A percentile compares a stretch with the other conserved stretches of the same genome.
Conservation (phyloP, 2,329 filamentous ascomycete species). For the Colletotrichum ledebouriae region DNA sequence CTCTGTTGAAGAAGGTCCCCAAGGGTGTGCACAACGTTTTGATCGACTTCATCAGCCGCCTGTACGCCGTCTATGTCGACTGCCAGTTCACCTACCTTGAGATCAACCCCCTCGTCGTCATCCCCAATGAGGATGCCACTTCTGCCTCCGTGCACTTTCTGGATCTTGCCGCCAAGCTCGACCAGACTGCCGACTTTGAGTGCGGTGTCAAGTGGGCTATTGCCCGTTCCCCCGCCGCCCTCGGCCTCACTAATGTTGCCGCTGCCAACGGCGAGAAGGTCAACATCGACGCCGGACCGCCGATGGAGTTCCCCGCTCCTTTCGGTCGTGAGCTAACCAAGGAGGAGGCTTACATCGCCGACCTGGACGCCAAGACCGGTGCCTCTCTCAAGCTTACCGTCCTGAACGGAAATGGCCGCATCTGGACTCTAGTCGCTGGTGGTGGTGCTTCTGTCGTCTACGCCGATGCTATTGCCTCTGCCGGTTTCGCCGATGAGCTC, state of each 20-base stretch:
- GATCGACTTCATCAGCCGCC: conserved; percentile 97
- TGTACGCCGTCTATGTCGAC: conserved; percentile 99
- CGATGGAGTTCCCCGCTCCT: conserved; percentile 98
- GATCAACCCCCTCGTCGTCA: conserved; percentile 99
- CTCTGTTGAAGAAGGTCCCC: conserved; percentile 92
- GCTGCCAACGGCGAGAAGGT: conserved; percentile 78
- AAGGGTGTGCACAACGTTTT: conserved; percentile 97
- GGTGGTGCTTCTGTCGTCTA: conserved; percentile 99
- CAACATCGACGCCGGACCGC: conserved; percentile 94
- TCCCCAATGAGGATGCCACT: conserved; percentile 92
- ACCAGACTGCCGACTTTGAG: conserved; percentile 99
- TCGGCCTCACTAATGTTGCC: conserved; percentile 81
- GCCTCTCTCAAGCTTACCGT: conserved; percentile 98
- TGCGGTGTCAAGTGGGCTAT: conserved; percentile 99
- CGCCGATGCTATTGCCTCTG: conserved; percentile 96
- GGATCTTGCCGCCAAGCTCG: conserved; percentile 97
- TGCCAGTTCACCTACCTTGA: conserved; percentile 99
- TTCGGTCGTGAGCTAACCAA: conserved; percentile 99
- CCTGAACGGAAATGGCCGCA: conserved; percentile 89
- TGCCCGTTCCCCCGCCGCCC: conserved; percentile 88
- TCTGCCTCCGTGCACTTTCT: conserved; percentile 98
- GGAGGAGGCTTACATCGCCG: conserved; percentile 98
- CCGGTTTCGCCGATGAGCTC: conserved; percentile 94
- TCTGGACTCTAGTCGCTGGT: conserved; percentile 99
- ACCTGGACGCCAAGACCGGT: conserved; percentile 99